Conservation (phyloP, 148 eudicot species). For the Fagopyrum tataricum region DNA sequence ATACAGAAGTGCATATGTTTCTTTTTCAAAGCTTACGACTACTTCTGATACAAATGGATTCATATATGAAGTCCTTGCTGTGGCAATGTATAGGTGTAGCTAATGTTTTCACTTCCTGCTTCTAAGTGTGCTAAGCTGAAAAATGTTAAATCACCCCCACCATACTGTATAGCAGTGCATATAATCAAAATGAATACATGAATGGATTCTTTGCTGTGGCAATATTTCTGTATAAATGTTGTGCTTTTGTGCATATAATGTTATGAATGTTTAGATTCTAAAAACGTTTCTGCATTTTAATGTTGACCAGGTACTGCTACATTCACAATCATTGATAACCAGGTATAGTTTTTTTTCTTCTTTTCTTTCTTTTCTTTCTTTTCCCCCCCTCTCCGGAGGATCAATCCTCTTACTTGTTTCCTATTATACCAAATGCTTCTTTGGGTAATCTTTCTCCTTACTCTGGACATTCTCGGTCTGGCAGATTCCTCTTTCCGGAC, state of each 20-base stretch:
- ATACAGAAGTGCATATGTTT: neutral
- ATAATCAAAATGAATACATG: neutral
- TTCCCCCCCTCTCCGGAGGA: neutral
- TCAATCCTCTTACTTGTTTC: conserved; percentile 3
- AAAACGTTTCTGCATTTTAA: neutral
- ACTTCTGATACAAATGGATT: neutral
- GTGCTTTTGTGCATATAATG: neutral
- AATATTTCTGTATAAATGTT: neutral
- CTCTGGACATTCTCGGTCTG: conserved; percentile 10
- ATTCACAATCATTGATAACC: conserved; percentile 69
- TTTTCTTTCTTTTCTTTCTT: too few species aligned
- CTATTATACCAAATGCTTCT: neutral
- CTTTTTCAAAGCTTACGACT: neutral
- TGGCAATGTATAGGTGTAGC: too few species aligned
- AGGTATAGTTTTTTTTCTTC: conserved; percentile 29
- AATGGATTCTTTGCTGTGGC: neutral
- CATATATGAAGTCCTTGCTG: too few species aligned
- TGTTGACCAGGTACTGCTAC: conserved; percentile 57
- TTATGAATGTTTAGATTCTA: neutral
- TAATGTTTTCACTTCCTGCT: too few species aligned
- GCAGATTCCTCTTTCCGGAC: conserved; percentile 83
- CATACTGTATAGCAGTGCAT: too few species aligned
- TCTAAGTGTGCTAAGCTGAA: too few species aligned
- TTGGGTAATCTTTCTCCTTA: neutral
- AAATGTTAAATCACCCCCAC: too few species aligned